Percentiles rank a stretch among this genome's conserved stretches.
phyloP scores from a whole-genome alignment of 768 basidiomycete genomes.

The Gloeophyllum trabeum region DNA sequence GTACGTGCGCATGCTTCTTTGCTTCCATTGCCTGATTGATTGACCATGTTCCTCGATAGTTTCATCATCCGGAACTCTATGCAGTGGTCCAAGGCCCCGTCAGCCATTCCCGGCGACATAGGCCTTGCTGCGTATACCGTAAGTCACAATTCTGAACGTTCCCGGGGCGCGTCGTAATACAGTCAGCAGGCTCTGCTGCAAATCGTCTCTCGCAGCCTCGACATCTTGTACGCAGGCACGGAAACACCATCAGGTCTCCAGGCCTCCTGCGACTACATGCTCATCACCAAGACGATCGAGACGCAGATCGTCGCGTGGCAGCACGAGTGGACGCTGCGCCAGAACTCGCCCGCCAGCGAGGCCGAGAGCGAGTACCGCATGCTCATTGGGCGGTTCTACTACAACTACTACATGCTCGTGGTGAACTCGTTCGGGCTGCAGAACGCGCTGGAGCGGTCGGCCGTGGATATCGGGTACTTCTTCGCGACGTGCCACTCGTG shows the following conservation, averaged over 20 bases:
- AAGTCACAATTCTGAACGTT: slow-evolving; percentile 16
- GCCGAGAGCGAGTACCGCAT: slow-evolving; percentile 29
- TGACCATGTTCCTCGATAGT: too few relatives aligned
- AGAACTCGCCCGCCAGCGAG: neutral
- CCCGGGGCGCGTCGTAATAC: slow-evolving; percentile 4
- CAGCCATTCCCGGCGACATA: slow-evolving; percentile 52
- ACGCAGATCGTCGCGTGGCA: slow-evolving; percentile 57
- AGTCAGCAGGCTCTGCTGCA: slow-evolving; percentile 68
- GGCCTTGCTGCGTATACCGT: slow-evolving; percentile 73
- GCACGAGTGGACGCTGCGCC: slow-evolving; percentile 30
- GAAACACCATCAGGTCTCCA: slow-evolving; percentile 75
- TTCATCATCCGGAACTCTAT: slow-evolving; percentile 79
- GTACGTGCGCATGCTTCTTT: slow-evolving; percentile 35
- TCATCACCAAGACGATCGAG: slow-evolving; percentile 78
- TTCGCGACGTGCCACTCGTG: slow-evolving; percentile 68
- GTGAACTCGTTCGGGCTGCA: slow-evolving; percentile 95
- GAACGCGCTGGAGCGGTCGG: slow-evolving; percentile 76
- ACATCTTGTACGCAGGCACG: slow-evolving; percentile 81
- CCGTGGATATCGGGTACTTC: slow-evolving; percentile 72
- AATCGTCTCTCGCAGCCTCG: slow-evolving; percentile 78
- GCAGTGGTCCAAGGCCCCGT: slow-evolving; percentile 62
- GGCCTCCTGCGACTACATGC: slow-evolving; percentile 72
- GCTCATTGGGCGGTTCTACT: slow-evolving; percentile 61
- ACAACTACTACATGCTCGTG: slow-evolving; percentile 78
- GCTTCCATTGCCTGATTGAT: slow-evolving; percentile 3